Evolutionary conservation across 805 yeast species (phyloP).

Genomic region (Candida takata): DNA sequence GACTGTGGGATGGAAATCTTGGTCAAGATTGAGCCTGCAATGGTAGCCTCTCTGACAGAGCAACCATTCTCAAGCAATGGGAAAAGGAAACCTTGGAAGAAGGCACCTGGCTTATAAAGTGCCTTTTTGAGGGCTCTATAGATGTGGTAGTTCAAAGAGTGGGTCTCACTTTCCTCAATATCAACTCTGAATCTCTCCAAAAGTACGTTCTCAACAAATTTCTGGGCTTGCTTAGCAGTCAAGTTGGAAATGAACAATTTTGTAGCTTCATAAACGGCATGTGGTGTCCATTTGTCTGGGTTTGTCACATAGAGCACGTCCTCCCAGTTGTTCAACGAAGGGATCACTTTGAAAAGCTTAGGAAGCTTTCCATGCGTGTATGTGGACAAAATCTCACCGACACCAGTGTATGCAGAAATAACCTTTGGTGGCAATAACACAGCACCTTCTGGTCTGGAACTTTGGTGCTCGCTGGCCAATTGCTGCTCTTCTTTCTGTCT

Average conservation of each 20-base stretch:
- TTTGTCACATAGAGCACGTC: constrained; percentile 88
- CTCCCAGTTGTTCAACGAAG: constrained; percentile 91
- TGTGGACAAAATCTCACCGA: constrained; percentile 78
- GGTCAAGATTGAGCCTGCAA: constrained; percentile 84
- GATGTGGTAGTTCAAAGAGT: constrained; percentile 81
- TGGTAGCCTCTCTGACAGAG: constrained; percentile 87
- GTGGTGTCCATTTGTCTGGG: constrained; percentile 93
- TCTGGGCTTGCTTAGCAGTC: constrained; percentile 82
- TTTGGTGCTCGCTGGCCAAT: constrained; percentile 23
- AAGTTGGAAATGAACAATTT: constrained; percentile 88
- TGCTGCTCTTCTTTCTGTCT: constrained; percentile 57
- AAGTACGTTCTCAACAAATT: constrained; percentile 61
- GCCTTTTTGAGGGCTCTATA: constrained; percentile 90
- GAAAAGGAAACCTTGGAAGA: constrained; percentile 91
- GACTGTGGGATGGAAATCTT: constrained; percentile 90
- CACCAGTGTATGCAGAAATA: constrained; percentile 87
- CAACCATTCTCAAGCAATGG: constrained; percentile 88
- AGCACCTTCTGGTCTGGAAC: constrained; percentile 49
- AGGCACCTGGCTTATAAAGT: constrained; percentile 94
- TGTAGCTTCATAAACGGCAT: constrained; percentile 91
- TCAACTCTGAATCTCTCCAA: constrained; percentile 66
- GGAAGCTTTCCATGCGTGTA: constrained; percentile 96
- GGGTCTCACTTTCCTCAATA: constrained; percentile 68
- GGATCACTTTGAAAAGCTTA: constrained; percentile 91
- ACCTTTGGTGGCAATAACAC: constrained; percentile 94